phyloP scores from a whole-genome alignment of 2,329 filamentous ascomycete species.

The Catunica adiposa region DNA sequence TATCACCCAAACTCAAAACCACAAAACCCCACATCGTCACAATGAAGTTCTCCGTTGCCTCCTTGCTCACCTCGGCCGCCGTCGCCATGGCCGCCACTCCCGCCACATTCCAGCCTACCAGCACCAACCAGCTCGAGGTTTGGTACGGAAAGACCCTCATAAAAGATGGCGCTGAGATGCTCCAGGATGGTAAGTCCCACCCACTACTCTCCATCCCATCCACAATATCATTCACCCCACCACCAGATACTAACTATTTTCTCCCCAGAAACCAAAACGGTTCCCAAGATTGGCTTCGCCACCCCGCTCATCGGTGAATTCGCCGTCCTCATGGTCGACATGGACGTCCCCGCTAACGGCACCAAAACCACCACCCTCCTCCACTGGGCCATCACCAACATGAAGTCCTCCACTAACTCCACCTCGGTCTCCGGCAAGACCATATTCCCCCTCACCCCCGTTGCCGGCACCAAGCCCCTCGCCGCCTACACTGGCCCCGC shows the following conservation, averaged over 20 bases:
- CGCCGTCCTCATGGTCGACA: conserved; percentile 27
- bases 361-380: conserved; percentile 26
- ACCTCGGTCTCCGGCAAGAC: conserved; percentile 18
- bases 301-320: conserved; percentile 26
- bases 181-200: conserved; percentile 22
- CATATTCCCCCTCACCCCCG: conserved; percentile 19
- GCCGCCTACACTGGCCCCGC: conserved; percentile 24
- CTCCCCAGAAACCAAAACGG: conserved; percentile 20
- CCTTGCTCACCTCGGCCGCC: conserved; percentile 21
- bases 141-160: conserved; percentile 24
- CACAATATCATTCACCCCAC: not conserved
- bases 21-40: conserved; percentile 10
- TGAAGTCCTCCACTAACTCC: conserved; percentile 17
- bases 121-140: conserved; percentile 25
- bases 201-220: not conserved
- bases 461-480: conserved; percentile 18
- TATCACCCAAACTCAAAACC: not conserved
- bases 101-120: conserved; percentile 25
- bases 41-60: conserved; percentile 19
- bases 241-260: not conserved
- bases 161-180: conserved; percentile 24
- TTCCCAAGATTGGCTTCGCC: conserved; percentile 23
- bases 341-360: conserved; percentile 27
- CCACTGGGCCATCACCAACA: conserved; percentile 30
- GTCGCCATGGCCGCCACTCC: conserved; percentile 26